Percentiles rank a stretch among this genome's conserved stretches.
phyloP scores from a whole-genome alignment of 352 stramenopile species.

The Phytophthora quininea region DNA sequence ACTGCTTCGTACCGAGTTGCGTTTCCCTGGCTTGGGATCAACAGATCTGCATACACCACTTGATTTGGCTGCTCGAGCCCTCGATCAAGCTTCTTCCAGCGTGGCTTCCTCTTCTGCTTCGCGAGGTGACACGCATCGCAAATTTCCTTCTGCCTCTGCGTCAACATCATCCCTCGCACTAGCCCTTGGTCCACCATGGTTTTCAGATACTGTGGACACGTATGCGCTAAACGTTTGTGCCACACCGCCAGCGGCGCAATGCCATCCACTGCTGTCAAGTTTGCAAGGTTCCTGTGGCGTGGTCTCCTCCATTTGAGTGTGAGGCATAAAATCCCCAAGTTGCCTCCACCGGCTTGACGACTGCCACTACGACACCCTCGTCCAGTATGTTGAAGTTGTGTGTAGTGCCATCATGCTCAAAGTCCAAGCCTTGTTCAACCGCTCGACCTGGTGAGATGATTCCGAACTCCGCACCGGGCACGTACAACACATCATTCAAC shows the following conservation, averaged over 20 bases:
- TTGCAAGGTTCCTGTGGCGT: too few species aligned
- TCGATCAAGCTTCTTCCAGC: slow-evolving; percentile 5
- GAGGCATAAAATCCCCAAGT: neutral
- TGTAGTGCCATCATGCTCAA: neutral
- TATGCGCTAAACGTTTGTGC: neutral
- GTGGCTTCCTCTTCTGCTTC: slow-evolving; percentile 6
- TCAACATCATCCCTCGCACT: slow-evolving; percentile 4
- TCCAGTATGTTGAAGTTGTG: neutral
- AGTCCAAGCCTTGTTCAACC: neutral
- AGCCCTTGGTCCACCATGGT: neutral
- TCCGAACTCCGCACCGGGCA: neutral
- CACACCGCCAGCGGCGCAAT: neutral
- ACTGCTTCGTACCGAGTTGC: slow-evolving; percentile 4
- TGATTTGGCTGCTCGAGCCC: neutral
- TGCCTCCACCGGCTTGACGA: neutral
- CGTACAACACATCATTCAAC: neutral
- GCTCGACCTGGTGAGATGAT: neutral
- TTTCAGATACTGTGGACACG: neutral
- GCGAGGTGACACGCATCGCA: slow-evolving; percentile 7
- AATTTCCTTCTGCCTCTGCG: neutral
- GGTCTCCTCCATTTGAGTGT: neutral
- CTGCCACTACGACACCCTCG: neutral
- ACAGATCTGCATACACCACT: slow-evolving; percentile 3
- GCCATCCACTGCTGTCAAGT: neutral
- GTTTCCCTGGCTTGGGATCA: slow-evolving; percentile 10